These are phyloP conservation scores for Cercophora samala DNA, from an alignment of 495 filamentous ascomycete species.

Conservation along the genomic window DNA sequence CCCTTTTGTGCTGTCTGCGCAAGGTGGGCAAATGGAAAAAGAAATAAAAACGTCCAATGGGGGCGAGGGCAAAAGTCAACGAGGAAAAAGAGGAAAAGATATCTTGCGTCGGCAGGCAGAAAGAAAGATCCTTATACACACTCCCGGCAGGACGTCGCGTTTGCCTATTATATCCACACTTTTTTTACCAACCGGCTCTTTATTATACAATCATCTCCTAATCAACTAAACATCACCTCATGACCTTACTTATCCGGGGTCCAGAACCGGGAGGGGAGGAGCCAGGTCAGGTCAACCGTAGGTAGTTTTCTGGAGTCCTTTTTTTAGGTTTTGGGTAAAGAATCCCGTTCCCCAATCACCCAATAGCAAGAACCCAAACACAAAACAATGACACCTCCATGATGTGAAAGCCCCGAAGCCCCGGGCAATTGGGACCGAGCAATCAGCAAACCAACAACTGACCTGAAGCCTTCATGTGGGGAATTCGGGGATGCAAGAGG, in stretches of 20 bases:
- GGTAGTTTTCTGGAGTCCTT: too few relatives aligned
- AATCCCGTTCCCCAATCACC: background rate
- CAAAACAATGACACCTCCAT: background rate
- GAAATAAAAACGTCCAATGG: too few relatives aligned
- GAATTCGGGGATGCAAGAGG: conserved; percentile 6
- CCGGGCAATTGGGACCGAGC: background rate
- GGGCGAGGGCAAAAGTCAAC: too few relatives aligned
- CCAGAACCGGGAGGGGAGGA: background rate
- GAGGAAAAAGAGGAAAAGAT: too few relatives aligned
- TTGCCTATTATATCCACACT: background rate
- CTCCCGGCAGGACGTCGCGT: background rate
- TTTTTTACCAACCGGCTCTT: background rate
- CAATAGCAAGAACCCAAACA: background rate
- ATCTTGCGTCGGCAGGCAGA: background rate
- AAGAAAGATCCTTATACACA: background rate
- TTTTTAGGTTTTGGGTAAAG: background rate
- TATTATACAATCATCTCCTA: background rate
- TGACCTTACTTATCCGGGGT: background rate
- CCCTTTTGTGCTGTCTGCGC: too few relatives aligned
- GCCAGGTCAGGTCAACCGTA: too few relatives aligned
- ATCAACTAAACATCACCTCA: background rate
- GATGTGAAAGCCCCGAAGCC: background rate
- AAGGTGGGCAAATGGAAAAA: too few relatives aligned
- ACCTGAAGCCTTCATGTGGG: conserved; percentile 1
- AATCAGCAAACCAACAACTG: background rate